Evolutionary conservation across 805 yeast genomes (phyloP), one percentile per base, ranked within the genome.

Genomic region (Zygosaccharomyces siamensis): DNA sequence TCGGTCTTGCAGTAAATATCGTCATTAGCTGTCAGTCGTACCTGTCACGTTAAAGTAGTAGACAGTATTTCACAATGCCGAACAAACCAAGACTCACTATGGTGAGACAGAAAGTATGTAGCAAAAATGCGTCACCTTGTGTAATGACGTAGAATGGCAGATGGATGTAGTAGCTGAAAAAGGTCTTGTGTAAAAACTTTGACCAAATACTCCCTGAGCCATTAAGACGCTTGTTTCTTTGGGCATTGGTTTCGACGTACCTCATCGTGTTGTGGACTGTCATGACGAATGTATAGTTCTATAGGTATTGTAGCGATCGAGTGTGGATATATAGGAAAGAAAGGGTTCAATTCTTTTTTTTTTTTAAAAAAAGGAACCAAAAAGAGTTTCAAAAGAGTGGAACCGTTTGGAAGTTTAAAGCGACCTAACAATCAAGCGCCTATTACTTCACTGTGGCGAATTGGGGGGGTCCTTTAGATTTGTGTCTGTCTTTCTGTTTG

Each of bases 121-220:
- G 53, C 12, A 69, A 55, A 43, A 69, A 69, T 2, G 77, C 73
- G 46, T 73, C 77, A 39, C 65, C 68, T 3, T 66, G 54, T 21
- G 74, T 71, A 75, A 73, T 70, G 45, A 73, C 49, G 49, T 72
- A 73, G 53, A 68, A 73, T 14, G 77, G 77, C 41, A 73, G 53
- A 53, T 73, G 76, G 23, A 73, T 66, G 46, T 72, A 73, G 51
- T 73, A 73, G 43, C 67, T 70, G 77, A 77, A 73, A 52, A 71
- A 72, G 16, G 72, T 50, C 16, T 45, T 48, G n/a, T 33, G 36
- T 11, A 41, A 21, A 23, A 41, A 18, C 20, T 30, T 21, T 4
- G 44, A 7, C 26, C 32, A 33, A n/a, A 26, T 24, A 6, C 20
- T 41, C 10, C 14, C 33, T 23, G 8, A n/a, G 4, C 27, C 33